Conservation (phyloP, 768 basidiomycete genomes). For the Strobilomyces dryophilus region DNA sequence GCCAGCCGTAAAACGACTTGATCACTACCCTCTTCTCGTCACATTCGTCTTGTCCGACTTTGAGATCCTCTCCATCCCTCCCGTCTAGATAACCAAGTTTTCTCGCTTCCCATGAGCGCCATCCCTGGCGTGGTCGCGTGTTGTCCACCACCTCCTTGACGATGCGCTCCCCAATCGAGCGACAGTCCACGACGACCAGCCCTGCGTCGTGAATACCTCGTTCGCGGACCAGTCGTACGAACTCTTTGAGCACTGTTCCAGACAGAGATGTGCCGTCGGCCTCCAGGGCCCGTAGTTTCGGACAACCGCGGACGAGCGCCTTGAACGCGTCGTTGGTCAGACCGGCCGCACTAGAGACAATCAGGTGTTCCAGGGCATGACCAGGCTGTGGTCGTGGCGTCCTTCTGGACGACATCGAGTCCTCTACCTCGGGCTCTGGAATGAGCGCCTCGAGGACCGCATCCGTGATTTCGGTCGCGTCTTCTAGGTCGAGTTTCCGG, state of each 20-base stretch:
- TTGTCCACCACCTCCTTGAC: constrained; percentile 56
- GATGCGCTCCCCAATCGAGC: constrained; percentile 55
- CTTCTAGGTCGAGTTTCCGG: constrained; percentile 80
- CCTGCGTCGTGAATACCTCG: constrained; percentile 48
- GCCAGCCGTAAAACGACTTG: constrained; percentile 85
- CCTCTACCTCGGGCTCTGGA: constrained; percentile 30
- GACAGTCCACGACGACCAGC: constrained; percentile 74
- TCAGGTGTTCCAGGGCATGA: constrained; percentile 66
- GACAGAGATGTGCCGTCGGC: constrained; percentile 77
- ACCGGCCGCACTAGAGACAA: constrained; percentile 61
- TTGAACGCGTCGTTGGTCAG: constrained; percentile 63
- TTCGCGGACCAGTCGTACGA: constrained; percentile 52
- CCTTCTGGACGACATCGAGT: constrained; percentile 6
- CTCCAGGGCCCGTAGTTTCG: constrained; percentile 62
- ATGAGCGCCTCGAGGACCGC: constrained; percentile 63
- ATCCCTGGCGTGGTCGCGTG: constrained; percentile 69
- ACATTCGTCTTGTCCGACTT: constrained; percentile 77
- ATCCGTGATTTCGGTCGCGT: constrained; percentile 72
- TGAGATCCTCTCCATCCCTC: constrained; percentile 61
- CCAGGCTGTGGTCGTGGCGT: constrained; percentile 45
- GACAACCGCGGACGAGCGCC: constrained; percentile 59
- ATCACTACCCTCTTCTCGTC: constrained; percentile 67
- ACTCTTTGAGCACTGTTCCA: constrained; percentile 56
- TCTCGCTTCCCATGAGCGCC: constrained; percentile 70
- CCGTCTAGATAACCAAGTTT: constrained; percentile 68